Conservation (phyloP, 2,329 filamentous ascomycete genomes). For the Cytospora chrysosperma region DNA sequence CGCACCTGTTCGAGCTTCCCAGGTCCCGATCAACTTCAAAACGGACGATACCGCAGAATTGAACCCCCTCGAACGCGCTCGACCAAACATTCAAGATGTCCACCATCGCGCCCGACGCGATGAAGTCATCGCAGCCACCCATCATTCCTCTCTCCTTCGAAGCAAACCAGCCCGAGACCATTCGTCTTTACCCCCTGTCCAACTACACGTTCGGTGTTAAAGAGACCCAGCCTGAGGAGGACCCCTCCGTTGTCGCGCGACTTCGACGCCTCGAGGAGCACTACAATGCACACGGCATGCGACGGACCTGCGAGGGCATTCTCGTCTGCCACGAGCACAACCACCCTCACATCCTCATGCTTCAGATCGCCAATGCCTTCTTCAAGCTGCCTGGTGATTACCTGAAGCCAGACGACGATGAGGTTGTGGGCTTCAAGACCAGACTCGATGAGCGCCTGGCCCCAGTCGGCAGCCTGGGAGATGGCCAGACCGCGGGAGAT, state of each 20-base stretch:
- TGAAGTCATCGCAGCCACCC: conserved; percentile 77
- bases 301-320: conserved; percentile 93
- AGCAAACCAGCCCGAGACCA: conserved; percentile 82
- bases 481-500: conserved; percentile 79
- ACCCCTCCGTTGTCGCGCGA: conserved; percentile 89
- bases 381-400: conserved; percentile 99
- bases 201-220: conserved; percentile 99
- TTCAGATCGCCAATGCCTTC: conserved; percentile 98
- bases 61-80: neutral
- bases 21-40: neutral
- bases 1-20: neutral
- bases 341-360: conserved; percentile 97
- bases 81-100: conserved; percentile 59
- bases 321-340: conserved; percentile 99
- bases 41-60: neutral
- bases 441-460: conserved; percentile 91
- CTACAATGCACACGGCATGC: conserved; percentile 90
- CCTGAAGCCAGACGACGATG: conserved; percentile 82
- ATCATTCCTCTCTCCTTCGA: conserved; percentile 81
- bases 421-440: conserved; percentile 91
- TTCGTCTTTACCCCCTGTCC: conserved; percentile 89
- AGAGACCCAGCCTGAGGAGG: conserved; percentile 96
- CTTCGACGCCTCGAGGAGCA: conserved; percentile 95
- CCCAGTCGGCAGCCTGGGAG: conserved; percentile 81
- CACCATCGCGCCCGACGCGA: conserved; percentile 72